Percentiles rank a stretch among this genome's conserved stretches.
Evolutionary conservation across 495 filamentous ascomycete species (phyloP).

Genomic region (Penicillium salamii): DNA sequence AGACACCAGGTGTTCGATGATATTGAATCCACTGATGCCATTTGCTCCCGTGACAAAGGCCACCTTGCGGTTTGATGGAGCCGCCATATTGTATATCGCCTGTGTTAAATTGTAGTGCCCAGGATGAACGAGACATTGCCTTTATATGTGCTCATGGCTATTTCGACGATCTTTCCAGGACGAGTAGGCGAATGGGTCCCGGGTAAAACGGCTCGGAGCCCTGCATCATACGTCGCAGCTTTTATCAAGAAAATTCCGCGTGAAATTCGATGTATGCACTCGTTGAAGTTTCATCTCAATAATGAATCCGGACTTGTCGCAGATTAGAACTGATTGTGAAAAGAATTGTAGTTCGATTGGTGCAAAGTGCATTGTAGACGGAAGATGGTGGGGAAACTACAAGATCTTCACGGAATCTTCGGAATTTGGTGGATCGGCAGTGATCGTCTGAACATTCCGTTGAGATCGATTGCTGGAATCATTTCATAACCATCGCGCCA

Average conservation of each 20-base stretch:
- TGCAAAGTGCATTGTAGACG: no score
- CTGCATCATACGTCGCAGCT: not conserved
- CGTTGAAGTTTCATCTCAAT: no score
- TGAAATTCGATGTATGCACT: no score
- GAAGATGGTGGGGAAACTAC: not conserved
- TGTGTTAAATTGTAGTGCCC: not conserved
- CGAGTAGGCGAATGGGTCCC: not conserved
- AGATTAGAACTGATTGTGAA: no score
- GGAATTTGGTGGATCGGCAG: not conserved
- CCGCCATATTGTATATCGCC: not conserved
- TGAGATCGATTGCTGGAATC: no score
- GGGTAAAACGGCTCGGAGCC: not conserved
- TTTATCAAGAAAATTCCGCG: no score
- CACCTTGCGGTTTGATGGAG: slow-evolving; percentile 10
- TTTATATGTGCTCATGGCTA: not conserved
- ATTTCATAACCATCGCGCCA: no score
- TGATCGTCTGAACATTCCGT: no score
- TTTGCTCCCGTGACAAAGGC: slow-evolving; percentile 33
- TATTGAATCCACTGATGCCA: slow-evolving; percentile 29
- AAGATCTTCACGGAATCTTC: slow-evolving; percentile 1
- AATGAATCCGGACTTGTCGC: no score
- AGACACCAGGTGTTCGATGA: slow-evolving; percentile 23
- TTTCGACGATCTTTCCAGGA: not conserved
- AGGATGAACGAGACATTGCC: not conserved
- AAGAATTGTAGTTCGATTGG: no score